A percentile compares a stretch with the other conserved stretches of the same genome.
Conservation (phyloP, 1,139 yeast species). For the Magnusiomyces fungicola region DNA sequence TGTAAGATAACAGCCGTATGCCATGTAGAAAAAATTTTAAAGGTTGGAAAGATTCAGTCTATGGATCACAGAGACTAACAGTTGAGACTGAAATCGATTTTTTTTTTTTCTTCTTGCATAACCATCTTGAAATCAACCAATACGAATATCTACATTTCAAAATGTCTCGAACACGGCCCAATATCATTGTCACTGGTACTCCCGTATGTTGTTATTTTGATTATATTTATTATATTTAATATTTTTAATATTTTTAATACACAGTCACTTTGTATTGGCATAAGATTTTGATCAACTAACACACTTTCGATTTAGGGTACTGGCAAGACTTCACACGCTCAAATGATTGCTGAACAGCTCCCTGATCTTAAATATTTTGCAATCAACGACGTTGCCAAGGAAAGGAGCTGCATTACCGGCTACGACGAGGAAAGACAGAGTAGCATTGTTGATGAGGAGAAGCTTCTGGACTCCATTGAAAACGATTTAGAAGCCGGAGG, state of each 20-base stretch:
- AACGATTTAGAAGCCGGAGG: constrained; percentile 80
- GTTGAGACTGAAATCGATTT: too few relatives aligned
- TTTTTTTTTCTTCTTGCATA: not conserved
- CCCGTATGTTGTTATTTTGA: constrained; percentile 40
- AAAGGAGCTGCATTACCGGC: constrained; percentile 69
- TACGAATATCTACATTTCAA: too few relatives aligned
- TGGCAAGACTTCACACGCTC: constrained; percentile 86
- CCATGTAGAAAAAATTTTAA: too few relatives aligned
- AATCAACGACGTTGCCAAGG: constrained; percentile 78
- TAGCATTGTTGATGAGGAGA: constrained; percentile 88
- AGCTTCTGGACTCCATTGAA: constrained; percentile 72
- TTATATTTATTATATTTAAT: not conserved
- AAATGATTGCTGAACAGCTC: constrained; percentile 47
- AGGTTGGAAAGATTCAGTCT: too few relatives aligned
- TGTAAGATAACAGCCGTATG: too few relatives aligned
- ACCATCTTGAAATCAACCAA: not conserved
- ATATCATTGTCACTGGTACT: constrained; percentile 88
- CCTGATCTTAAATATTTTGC: constrained; percentile 51
- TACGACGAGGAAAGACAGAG: constrained; percentile 82
- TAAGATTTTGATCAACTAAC: not conserved
- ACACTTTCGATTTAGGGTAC: constrained; percentile 49
- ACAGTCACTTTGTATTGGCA: not conserved
- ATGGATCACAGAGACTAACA: too few relatives aligned
- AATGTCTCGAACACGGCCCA: constrained; percentile 41
- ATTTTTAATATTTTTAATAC: not conserved